phyloP scores from a whole-genome alignment of 768 basidiomycete genomes.

The Rickenella mellea region DNA sequence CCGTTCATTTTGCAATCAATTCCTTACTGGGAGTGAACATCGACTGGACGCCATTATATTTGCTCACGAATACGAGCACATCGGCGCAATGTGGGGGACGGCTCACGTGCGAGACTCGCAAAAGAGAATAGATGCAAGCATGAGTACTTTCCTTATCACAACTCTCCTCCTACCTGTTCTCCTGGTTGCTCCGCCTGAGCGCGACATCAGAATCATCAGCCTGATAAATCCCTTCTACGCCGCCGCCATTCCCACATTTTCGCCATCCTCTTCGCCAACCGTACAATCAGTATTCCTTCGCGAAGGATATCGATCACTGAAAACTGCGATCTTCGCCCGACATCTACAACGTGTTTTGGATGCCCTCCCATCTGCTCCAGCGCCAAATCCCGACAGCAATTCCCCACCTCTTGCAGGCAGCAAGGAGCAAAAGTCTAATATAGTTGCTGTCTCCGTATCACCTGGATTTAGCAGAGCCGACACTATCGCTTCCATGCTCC shows the following conservation, averaged over 20 bases:
- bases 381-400: slow-evolving; percentile 29
- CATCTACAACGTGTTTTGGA: slow-evolving; percentile 83
- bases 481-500: slow-evolving; percentile 41
- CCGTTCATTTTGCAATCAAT: slow-evolving; percentile 56
- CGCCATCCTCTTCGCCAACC: slow-evolving; percentile 18
- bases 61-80: slow-evolving; percentile 64
- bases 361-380: slow-evolving; percentile 62
- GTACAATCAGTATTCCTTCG: slow-evolving; percentile 53
- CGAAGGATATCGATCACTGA: slow-evolving; percentile 48
- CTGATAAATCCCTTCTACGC: slow-evolving; percentile 87
- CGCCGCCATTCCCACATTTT: slow-evolving; percentile 49
- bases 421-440: slow-evolving; percentile 55
- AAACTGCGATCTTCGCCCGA: slow-evolving; percentile 53
- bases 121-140: slow-evolving; percentile 36
- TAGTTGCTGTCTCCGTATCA: slow-evolving; percentile 62
- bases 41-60: slow-evolving; percentile 74
- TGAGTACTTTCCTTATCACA: slow-evolving; percentile 70
- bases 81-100: slow-evolving; percentile 37
- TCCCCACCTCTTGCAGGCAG: slow-evolving; percentile 19
- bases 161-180: slow-evolving; percentile 74
- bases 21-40: slow-evolving; percentile 54
- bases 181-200: slow-evolving; percentile 75
- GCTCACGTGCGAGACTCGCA: slow-evolving; percentile 16
- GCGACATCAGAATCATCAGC: slow-evolving; percentile 84
- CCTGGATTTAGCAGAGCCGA: slow-evolving; percentile 71